Evolutionary conservation across 768 basidiomycete genomes (phyloP).

Genomic region (Termitomyces eurrhizus): DNA sequence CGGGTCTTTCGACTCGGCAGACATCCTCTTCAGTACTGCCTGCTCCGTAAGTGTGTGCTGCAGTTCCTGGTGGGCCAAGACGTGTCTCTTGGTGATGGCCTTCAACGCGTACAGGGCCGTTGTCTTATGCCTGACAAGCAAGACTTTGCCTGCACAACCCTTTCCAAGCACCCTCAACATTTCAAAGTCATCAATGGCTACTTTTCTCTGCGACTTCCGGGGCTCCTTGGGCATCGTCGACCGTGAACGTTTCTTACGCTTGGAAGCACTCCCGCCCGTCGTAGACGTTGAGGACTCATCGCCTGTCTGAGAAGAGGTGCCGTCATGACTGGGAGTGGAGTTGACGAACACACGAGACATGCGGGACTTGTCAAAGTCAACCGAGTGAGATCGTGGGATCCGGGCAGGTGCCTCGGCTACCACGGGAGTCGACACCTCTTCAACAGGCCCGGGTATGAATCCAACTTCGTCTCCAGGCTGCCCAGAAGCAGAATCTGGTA

Average conservation of each 20-base stretch:
- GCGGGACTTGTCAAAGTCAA: conserved; percentile 66
- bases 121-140: conserved; percentile 81
- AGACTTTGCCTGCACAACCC: conserved; percentile 95
- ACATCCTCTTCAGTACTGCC: conserved; percentile 91
- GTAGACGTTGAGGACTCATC: conserved; percentile 75
- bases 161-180: conserved; percentile 96
- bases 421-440: conserved; percentile 18
- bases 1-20: conserved; percentile 81
- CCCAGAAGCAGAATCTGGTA: conserved; percentile 3
- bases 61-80: conserved; percentile 93
- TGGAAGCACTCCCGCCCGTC: conserved; percentile 33
- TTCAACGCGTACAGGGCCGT: conserved; percentile 89
- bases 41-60: conserved; percentile 97
- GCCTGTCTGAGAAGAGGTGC: conserved; percentile 56
- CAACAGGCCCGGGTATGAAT: conserved; percentile 4
- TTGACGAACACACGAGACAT: conserved; percentile 57
- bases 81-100: conserved; percentile 96
- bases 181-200: conserved; percentile 89
- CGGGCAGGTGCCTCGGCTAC: conserved; percentile 27
- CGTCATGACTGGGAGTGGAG: conserved; percentile 45
- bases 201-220: conserved; percentile 65
- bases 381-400: conserved; percentile 77
- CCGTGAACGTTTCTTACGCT: conserved; percentile 50
- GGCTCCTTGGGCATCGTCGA: conserved; percentile 44
- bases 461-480: conserved; percentile 3